Conservation (phyloP, 441 rosid genomes). For the Gossypium schwendimanii region DNA sequence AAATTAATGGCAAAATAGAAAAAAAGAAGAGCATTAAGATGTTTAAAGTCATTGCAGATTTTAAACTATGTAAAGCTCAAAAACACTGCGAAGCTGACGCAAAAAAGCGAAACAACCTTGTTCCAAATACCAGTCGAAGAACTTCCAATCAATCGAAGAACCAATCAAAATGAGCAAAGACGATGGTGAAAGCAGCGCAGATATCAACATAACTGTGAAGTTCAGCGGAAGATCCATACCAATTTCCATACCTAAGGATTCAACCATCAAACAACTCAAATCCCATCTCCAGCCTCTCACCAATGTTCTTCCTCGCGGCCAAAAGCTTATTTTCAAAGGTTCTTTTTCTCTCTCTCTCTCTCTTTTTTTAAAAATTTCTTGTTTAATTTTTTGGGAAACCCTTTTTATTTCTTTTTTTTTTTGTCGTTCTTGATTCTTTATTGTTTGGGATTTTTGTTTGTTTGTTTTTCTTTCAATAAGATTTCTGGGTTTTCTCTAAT, state of each 20-base stretch:
- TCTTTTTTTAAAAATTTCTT: background rate
- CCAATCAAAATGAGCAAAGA: slow-evolving; percentile 8
- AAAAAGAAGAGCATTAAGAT: no score
- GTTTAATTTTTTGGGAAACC: background rate
- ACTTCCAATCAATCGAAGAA: background rate
- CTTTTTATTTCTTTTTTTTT: no score
- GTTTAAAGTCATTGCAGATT: no score
- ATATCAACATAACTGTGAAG: slow-evolving; percentile 47
- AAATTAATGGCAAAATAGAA: no score
- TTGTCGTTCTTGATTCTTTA: no score
- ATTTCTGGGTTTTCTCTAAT: no score
- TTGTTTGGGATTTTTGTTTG: no score
- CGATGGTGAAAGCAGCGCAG: background rate
- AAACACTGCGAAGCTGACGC: no score
- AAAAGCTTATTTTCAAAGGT: slow-evolving; percentile 88
- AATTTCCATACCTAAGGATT: slow-evolving; percentile 36
- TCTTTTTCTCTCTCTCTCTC: background rate
- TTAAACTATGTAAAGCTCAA: background rate
- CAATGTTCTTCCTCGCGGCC: slow-evolving; percentile 88
- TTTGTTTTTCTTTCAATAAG: no score
- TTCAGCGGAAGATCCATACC: slow-evolving; percentile 65
- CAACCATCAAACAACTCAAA: slow-evolving; percentile 54
- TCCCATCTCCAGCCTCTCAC: slow-evolving; percentile 75
- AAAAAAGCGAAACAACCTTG: no score
- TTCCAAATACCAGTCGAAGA: no score